Evolutionary conservation across 306 rosid genomes (phyloP), one percentile per base, ranked within the genome.

Genomic region (Dryas drummondii): DNA sequence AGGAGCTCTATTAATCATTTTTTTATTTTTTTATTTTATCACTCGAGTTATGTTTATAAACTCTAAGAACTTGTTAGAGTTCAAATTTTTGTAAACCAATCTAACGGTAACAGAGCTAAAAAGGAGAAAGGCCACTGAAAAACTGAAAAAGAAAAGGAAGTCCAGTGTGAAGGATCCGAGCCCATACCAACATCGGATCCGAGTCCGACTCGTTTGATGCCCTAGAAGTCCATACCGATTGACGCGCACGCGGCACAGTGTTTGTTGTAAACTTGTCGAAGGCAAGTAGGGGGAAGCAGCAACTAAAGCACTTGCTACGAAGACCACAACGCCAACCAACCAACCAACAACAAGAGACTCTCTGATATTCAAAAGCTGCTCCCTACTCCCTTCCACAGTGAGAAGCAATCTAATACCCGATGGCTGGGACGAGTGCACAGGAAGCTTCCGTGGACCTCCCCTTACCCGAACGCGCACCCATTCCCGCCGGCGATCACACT

Each of bases 401-500:
- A 9, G 3, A 41, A 41, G 50, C 50, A 41, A 32, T 41, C 68
- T 1, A 45, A 48, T 12, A 10, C 37, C 37, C 71, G 11, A 76
- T 77, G 84, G 76, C 76, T 7, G 77, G 32, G 45, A 68, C 64
- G 54, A 70, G 61, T 54, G 77, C 82, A 41, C 80, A 45, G 59
- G 84, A 80, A 77, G 74, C 84, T 9, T 55, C 72, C 3, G n/a
- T 45, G 62, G 84, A 37, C 58, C 66, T 80, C 15, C 42, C 69
- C 78, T 6, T 67, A 9, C 76, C 85, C 67, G 81, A 81, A 37
- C 86, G 82, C 68, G 10, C 82, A 71, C 50, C 92, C 80, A 85
- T 91, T 87, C 93, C 93, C 77, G 86, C 93, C 70, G 91, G 87
- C 73, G 93, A 91, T 8, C 83, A 87, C 82, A 68, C 93, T 61